Base-by-base conservation (phyloP, 331 rosid species). In the Arachis monticola region DNA sequence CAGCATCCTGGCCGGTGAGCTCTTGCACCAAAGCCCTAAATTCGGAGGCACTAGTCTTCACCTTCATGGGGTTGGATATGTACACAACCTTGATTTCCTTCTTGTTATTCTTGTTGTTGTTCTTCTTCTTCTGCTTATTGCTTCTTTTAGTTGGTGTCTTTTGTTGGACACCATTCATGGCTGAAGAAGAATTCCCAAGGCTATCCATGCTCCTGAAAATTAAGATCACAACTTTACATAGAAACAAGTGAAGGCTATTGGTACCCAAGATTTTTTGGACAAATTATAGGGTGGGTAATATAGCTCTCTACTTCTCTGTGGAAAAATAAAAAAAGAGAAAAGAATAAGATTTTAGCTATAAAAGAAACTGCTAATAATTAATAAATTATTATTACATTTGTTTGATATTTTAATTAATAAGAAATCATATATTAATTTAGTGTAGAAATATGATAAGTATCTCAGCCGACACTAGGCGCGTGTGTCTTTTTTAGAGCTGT, bases 31-130 rank as follows among this genome's bases (percentile, higher is more conserved):
- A 45, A 31, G 95, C 90, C 66, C 82, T 83, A 59, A 91, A 91
- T 2, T 81, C 51, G 0, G 97, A 77, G 10, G 92, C 91, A 14
- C 85, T 84, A 50, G 91, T 74, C 50, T 74, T 87, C 31, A 89
- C 83, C 80, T 78, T 89, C 95, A 87, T 87, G 30, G 97, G 97
- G 75, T 86, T 91, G 1, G 97, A 89, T 76, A 91, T 91, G 83
- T 91, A 89, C 0, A 91, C 97, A 0, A 91, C 90, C 67, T 86
- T 91, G 71, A 91, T 69, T 6, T 88, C 85, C 0, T 75, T 47
- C 6, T 10, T 57, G 10, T 51, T 52, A 48, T 7, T 42, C 6
- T 8, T 14, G 0, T 13, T 55, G 8, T 55, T 53, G 7, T n/a
- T 13, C 5, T 58, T 67, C 3, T 74, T 67, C 41, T 73, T 84